phyloP scores from a whole-genome alignment of 441 rosid species.

The Mallotus japonicus region DNA sequence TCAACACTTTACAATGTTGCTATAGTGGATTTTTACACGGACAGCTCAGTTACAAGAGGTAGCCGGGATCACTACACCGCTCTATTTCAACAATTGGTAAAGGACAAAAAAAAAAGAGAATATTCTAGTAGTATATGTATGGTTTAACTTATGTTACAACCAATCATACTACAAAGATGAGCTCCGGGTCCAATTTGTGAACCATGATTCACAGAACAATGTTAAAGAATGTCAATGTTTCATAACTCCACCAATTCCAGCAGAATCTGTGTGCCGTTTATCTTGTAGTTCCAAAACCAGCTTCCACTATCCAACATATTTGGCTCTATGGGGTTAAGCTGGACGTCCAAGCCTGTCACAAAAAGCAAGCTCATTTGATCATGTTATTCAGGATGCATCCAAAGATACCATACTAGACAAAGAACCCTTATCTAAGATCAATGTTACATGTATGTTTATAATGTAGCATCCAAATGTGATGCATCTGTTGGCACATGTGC shows the following conservation, averaged over 20 bases:
- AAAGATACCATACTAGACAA: neutral
- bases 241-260: slow-evolving; percentile 55
- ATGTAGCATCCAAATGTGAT: neutral
- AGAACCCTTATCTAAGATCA: neutral
- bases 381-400: too few relatives aligned
- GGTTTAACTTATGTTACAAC: slow-evolving; percentile 64
- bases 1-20: slow-evolving; percentile 8
- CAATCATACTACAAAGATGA: slow-evolving; percentile 18
- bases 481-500: neutral
- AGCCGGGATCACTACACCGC: slow-evolving; percentile 10
- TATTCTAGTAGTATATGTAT: slow-evolving; percentile 8
- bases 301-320: slow-evolving; percentile 62
- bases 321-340: slow-evolving; percentile 48
- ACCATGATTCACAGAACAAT: slow-evolving; percentile 48
- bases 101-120: neutral
- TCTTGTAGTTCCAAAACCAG: slow-evolving; percentile 85
- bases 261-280: slow-evolving; percentile 48
- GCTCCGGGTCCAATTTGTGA: slow-evolving; percentile 33
- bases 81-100: too few relatives aligned
- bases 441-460: neutral
- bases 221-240: slow-evolving; percentile 11
- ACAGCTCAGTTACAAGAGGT: slow-evolving; percentile 11
- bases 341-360: slow-evolving; percentile 50
- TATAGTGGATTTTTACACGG: slow-evolving; percentile 13
- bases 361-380: slow-evolving; percentile 12